Base-by-base conservation (phyloP, 2,329 filamentous ascomycete genomes). In the Penicillium griseofulvum region DNA sequence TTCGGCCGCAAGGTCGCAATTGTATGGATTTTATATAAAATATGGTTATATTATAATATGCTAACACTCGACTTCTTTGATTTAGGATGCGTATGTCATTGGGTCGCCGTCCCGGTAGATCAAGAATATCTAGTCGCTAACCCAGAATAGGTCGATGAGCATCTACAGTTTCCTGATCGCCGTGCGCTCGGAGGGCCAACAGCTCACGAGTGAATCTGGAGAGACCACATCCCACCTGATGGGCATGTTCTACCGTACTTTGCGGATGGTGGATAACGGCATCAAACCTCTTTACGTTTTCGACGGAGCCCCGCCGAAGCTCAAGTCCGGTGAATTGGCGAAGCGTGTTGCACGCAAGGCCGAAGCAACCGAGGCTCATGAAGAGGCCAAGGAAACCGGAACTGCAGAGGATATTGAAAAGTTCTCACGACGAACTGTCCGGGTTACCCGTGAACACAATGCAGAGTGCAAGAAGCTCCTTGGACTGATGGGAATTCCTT, bases 231-330 rank as follows among this genome's bases (percentile, higher is more conserved):
- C 94, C 17, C 94, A 99, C 74, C 80, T 99, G 16, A 97, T 99
- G 92, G 94, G 94, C 70, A 93, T 99, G 87, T 99, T 99, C 80
- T 99, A 99, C 81, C 92, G 94, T 66, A 99, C 94, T 2, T 83
- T 99, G 7, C 91, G 94, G 66, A 97, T 99, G 79, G 90, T 97
- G 68, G 94, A 99, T 77, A 97, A 97, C 68, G 94, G 94, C 55
- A 97, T 99, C 79, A 99, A 99, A 73, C 94, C 94, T 1, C 84
- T 99, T 64, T 99, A 96, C 74, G 93, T 99, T 55, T 99, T 99
- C 72, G 94, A 99, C 67, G 94, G 94, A 55, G 91, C 92, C 10
- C 94, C 94, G 17, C 94, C 94, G 0, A 97, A 97, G 74, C 87
- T 99, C 71, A 99, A 99, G 78, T 96, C 91, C 0, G 94, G 94